A percentile compares a stretch with the other conserved stretches of the same genome.
These are phyloP conservation scores for Gentiana macrophylla DNA, from an alignment of 257 asterid species.

Conservation along the genomic window DNA sequence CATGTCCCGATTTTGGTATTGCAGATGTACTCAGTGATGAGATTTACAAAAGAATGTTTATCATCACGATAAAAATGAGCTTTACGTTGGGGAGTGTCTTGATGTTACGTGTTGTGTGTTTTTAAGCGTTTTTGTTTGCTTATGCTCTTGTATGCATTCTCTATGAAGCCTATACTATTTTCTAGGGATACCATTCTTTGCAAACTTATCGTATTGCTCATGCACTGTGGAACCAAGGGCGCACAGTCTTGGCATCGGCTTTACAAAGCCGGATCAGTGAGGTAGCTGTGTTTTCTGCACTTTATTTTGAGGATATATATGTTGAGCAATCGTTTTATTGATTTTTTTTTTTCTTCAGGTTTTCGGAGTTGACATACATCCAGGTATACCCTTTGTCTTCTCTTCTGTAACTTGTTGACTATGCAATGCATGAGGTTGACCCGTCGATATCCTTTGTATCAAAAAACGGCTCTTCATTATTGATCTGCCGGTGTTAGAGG, in stretches of 20 bases:
- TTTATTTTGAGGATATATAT: not conserved
- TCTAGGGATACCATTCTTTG: conserved; percentile 36
- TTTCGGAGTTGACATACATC: conserved; percentile 41
- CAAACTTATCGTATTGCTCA: conserved; percentile 40
- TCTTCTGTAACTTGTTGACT: not conserved
- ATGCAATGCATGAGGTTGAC: no score
- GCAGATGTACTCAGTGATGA: no score
- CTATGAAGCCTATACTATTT: not conserved
- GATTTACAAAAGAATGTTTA: no score
- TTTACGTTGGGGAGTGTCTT: no score
- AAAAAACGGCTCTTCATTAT: not conserved
- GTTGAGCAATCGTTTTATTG: not conserved
- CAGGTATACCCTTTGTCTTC: conserved; percentile 18
- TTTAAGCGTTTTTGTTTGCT: no score
- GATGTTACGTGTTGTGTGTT: no score
- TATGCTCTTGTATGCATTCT: not conserved
- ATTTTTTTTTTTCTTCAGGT: conserved; percentile 16
- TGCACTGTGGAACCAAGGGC: conserved; percentile 37
- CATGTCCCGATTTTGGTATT: no score
- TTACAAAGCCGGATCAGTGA: conserved; percentile 40
- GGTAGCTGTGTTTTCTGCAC: conserved; percentile 15
- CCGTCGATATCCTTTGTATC: not conserved
- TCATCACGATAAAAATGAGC: no score
- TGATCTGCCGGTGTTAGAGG: no score
- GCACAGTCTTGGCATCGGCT: conserved; percentile 31